Conservation (phyloP, 345 rosid species). For the Salix brachista region DNA sequence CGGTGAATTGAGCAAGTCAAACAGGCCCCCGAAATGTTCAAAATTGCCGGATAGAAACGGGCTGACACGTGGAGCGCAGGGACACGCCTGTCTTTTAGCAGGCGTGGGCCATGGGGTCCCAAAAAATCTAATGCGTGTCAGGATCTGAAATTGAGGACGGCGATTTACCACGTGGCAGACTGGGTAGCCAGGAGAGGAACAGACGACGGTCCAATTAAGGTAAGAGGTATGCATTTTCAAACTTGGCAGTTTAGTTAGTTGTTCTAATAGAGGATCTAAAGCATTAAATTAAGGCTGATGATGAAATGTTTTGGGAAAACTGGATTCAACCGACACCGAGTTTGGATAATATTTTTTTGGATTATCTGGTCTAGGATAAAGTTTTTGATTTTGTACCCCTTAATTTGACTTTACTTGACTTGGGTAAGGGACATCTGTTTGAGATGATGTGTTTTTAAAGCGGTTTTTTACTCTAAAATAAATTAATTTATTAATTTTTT, state of each 20-base stretch:
- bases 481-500: no score
- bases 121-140: conserved; percentile 5
- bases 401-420: not conserved
- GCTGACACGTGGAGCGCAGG: not conserved
- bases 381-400: not conserved
- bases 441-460: no score
- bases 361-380: not conserved
- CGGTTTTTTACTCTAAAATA: no score
- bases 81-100: not conserved
- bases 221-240: not conserved
- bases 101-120: not conserved
- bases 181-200: not conserved
- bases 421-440: no score
- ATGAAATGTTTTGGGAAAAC: not conserved
- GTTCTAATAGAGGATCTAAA: not conserved
- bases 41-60: not conserved
- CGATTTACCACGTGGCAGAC: not conserved
- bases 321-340: not conserved
- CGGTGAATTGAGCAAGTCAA: not conserved
- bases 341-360: no score
- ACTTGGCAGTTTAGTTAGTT: conserved; percentile 5
- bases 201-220: not conserved
- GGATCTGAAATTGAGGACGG: not conserved
- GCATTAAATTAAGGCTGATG: not conserved
- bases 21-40: not conserved